Base-by-base conservation (phyloP, 1,139 yeast genomes). In the Lizanozyma gosingica region DNA sequence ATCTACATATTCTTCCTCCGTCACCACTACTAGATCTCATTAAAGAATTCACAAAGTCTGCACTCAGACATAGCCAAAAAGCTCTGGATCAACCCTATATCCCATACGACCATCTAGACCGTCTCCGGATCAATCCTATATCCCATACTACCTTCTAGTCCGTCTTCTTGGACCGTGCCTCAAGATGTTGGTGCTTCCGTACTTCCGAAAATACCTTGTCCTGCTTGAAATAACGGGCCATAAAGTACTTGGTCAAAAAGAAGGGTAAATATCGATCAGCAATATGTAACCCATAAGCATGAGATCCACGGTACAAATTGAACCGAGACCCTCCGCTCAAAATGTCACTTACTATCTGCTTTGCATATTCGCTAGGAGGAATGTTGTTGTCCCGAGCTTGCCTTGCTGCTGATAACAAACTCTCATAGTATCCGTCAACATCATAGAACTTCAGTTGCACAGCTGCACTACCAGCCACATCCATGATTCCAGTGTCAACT, bases 401-500 rank as follows among this genome's bases (percentile, higher is more conserved):
- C 18, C 40, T 42, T 2, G 57, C 52, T 3, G 62, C 37, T 1
- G 57, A 45, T 29, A 40, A 37, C 15, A 56, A 38, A 43, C 67
- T 60, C 3, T 59, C 59, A 37, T 55, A 48, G 27, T 60, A 53
- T 1, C 64, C 69, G 8, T 55, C 57, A 4, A 62, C 67, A 36
- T 57, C 55, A 47, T 55, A 67, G 17, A 48, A 45, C 11, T 22
- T 22, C 29, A 22, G 29, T 22, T 22, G 29, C 11, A 22, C 11
- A 22, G 29, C 29, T 22, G 29, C 29, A 6, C 61, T 52, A 8
- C 52, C 53, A 1, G 45, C 41, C 8, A 47, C 18, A 42, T 60
- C 65, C 33, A 53, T 49, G 33, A 66, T 62, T 14, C 59, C 63
- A n/a, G 71, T 65, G 39, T 65, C 54, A 3, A 67, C 71, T 2